Percentiles rank a stretch among this genome's conserved stretches.
Conservation (phyloP, 208 protist genomes). For the Giardia muris region DNA sequence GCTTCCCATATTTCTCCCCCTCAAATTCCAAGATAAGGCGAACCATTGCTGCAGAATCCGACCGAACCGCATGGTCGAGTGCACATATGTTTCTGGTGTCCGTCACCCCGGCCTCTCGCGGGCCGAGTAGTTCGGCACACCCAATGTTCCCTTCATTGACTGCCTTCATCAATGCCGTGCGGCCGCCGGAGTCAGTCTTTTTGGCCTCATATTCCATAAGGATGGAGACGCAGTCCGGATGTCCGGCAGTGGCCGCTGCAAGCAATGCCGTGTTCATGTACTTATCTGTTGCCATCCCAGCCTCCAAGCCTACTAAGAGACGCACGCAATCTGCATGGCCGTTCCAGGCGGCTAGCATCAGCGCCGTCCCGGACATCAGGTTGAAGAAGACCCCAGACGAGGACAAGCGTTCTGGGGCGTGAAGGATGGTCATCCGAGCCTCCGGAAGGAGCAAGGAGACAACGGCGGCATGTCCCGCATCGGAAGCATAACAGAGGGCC, state of each 20-base stretch:
- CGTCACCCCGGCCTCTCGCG: background rate
- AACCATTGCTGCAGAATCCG: too few relatives aligned
- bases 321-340: background rate
- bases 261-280: background rate
- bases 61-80: background rate
- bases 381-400: background rate
- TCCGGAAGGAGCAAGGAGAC: background rate
- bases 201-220: background rate
- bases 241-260: background rate
- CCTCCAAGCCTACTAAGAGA: background rate
- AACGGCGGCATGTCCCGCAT: background rate
- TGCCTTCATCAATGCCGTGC: background rate
- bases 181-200: background rate
- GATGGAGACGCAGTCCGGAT: background rate
- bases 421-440: background rate
- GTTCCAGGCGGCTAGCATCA: constrained; percentile 5
- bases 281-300: background rate
- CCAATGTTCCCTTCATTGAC: background rate
- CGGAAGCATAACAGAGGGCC: background rate
- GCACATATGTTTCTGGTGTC: background rate
- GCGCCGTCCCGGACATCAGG: background rate
- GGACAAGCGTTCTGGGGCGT: background rate
- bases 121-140: background rate
- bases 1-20: too few relatives aligned
- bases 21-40: too few relatives aligned